These are phyloP conservation scores for Stemphylium vesicarium DNA, from an alignment of 2,329 filamentous ascomycete species.

Conservation along the genomic window DNA sequence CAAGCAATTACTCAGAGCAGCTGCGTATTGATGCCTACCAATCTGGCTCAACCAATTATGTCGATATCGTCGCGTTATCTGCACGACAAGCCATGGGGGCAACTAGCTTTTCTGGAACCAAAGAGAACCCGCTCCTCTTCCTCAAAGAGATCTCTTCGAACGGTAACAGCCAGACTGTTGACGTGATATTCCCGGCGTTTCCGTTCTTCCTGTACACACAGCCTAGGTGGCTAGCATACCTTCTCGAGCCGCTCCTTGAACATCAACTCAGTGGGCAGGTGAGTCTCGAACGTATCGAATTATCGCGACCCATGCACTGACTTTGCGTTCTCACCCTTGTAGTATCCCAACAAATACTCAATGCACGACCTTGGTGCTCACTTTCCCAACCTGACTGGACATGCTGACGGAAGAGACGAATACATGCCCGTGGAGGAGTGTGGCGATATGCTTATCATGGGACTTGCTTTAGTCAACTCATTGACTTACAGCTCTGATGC, in stretches of 20 bases:
- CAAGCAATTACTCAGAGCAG: constrained; percentile 75
- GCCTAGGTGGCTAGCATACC: constrained; percentile 78
- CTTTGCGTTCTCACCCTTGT: too few relatives aligned
- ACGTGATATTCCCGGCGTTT: constrained; percentile 86
- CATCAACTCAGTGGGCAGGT: constrained; percentile 77
- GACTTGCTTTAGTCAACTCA: constrained; percentile 76
- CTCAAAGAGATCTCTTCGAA: constrained; percentile 87
- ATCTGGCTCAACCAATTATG: constrained; percentile 76
- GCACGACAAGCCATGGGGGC: constrained; percentile 82
- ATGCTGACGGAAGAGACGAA: constrained; percentile 73
- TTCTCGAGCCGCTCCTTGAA: constrained; percentile 80
- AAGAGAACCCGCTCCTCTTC: constrained; percentile 75
- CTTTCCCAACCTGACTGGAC: constrained; percentile 79
- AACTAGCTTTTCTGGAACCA: constrained; percentile 74
- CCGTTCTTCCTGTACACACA: constrained; percentile 89
- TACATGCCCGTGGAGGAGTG: constrained; percentile 80
- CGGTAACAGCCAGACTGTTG: constrained; percentile 83
- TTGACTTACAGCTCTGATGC: constrained; percentile 67
- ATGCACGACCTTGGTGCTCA: constrained; percentile 78
- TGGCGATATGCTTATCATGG: constrained; percentile 85
- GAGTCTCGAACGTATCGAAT: too few relatives aligned
- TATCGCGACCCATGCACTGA: too few relatives aligned
- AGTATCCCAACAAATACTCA: constrained; percentile 79
- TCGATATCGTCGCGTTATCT: constrained; percentile 77
- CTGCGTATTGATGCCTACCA: constrained; percentile 73